Percentiles rank a stretch among this genome's conserved stretches.
These are phyloP conservation scores for Syzygium grande DNA, from an alignment of 345 rosid species.

Conservation along the genomic window DNA sequence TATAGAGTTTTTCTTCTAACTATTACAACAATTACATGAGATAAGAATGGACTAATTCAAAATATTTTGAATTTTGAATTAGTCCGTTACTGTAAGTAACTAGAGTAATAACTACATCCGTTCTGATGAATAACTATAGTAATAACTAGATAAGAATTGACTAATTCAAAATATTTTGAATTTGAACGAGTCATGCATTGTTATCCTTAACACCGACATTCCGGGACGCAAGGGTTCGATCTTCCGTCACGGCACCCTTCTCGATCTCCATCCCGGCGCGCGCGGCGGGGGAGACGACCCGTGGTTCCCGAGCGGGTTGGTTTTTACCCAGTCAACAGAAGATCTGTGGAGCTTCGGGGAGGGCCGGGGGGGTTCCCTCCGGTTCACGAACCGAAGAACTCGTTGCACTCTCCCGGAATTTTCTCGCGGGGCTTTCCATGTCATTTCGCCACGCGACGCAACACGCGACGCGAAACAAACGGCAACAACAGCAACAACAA, in stretches of 20 bases:
- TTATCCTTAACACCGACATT: too few relatives aligned
- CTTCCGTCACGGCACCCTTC: background rate
- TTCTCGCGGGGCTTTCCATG: background rate
- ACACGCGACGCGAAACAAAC: background rate
- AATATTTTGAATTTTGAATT: too few relatives aligned
- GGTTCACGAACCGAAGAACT: background rate
- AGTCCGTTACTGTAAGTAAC: too few relatives aligned
- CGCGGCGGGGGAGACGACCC: background rate
- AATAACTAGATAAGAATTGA: too few relatives aligned
- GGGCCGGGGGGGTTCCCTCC: background rate
- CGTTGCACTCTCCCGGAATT: background rate
- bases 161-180: too few relatives aligned
- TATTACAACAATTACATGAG: too few relatives aligned
- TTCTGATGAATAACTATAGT: too few relatives aligned
- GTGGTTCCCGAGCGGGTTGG: background rate
- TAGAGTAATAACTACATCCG: too few relatives aligned
- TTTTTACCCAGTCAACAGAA: background rate
- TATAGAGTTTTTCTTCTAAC: too few relatives aligned
- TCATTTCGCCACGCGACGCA: background rate
- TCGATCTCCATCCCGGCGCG: background rate
- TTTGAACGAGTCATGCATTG: too few relatives aligned
- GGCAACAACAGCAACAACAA: background rate
- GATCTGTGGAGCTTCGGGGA: too few relatives aligned
- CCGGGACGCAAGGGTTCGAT: background rate
- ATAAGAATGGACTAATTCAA: too few relatives aligned